phyloP scores from a whole-genome alignment of 805 yeast genomes.

The Candida piceae region DNA sequence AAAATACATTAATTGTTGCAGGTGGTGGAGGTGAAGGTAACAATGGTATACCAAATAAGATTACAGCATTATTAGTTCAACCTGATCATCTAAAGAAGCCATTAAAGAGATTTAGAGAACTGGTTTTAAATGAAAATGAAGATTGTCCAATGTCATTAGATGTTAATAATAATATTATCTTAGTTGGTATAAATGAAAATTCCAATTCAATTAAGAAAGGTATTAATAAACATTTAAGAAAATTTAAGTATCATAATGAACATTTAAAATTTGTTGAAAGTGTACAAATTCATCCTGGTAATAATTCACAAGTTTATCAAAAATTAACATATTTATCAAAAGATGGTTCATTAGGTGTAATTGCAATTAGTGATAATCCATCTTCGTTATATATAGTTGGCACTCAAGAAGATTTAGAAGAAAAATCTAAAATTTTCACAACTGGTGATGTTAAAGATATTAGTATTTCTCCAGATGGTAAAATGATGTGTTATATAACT shows the following conservation, averaged over 20 bases:
- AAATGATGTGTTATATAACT: constrained; percentile 60
- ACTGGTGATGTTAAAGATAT: constrained; percentile 57
- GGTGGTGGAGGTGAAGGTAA: constrained; percentile 98
- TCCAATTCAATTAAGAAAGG: constrained; percentile 52
- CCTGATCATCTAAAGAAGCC: constrained; percentile 43
- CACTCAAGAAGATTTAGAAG: constrained; percentile 44
- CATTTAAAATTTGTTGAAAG: constrained; percentile 58
- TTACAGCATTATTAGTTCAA: constrained; percentile 59
- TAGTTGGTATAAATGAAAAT: constrained; percentile 75
- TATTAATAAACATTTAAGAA: constrained; percentile 66
- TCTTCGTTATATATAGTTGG: constrained; percentile 59
- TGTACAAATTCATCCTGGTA: constrained; percentile 51
- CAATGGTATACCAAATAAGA: constrained; percentile 81
- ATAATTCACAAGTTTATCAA: constrained; percentile 51
- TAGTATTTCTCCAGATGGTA: constrained; percentile 62
- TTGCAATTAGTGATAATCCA: constrained; percentile 65
- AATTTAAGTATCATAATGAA: constrained; percentile 53
- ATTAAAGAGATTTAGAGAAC: constrained; percentile 59
- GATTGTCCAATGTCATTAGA: constrained; percentile 89
- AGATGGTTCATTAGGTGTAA: constrained; percentile 59
- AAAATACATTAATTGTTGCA: constrained; percentile 58
- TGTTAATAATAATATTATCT: constrained; percentile 44
- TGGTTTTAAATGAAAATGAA: constrained; percentile 47
- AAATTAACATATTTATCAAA: constrained; percentile 55
- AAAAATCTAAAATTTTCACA: constrained; percentile 50